Base-by-base conservation (phyloP, 441 rosid genomes). In the Euphorbia schlechtendalii region DNA sequence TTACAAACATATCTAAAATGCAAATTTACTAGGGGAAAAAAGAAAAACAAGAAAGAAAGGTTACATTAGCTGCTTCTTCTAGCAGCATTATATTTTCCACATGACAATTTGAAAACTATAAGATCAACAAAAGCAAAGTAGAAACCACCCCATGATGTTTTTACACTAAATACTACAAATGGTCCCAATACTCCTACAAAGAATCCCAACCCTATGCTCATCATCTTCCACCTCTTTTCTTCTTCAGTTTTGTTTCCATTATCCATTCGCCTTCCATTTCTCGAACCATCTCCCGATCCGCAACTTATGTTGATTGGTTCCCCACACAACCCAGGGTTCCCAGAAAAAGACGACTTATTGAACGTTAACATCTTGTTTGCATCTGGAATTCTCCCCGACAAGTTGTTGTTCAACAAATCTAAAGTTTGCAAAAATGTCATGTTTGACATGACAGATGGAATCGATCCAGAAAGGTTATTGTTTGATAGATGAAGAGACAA, bases 401-500 rank as follows among this genome's bases (percentile, higher is more conserved):
- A 56, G 15, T 56, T 28, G 45, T 77, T 81, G 55, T 70, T 24
- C 1, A 80, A 79, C 30, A 78, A 59, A 59, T 83, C 72, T 64
- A 83, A 27, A 52, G 67, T 73, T 8, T 68, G 63, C 58, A 75
- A 21, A 64, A 71, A 83, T 12, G 83, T 59, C n/a, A 81, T 9
- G 5, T 70, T 54, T 14, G 73, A 32, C 69, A 83, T 34, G 70
- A 67, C 66, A 17, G 68, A 21, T 15, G 85, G n/a, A 53, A 79
- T 75, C 45, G 69, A 38, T 52, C 80, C 77, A 5, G 75, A 75
- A 9, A 81, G 71, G 20, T 20, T 60, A 48, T 81, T 83, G 61
- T 65, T 72, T 41, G 85, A 78, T 53, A 83, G 78, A 73, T 79
- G 85, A 58, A 83, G 82, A 30, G 85, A 81, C 25, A 56, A 22